Evolutionary conservation across 768 basidiomycete species (phyloP).

Genomic region (Leccinum subtestaceum): DNA sequence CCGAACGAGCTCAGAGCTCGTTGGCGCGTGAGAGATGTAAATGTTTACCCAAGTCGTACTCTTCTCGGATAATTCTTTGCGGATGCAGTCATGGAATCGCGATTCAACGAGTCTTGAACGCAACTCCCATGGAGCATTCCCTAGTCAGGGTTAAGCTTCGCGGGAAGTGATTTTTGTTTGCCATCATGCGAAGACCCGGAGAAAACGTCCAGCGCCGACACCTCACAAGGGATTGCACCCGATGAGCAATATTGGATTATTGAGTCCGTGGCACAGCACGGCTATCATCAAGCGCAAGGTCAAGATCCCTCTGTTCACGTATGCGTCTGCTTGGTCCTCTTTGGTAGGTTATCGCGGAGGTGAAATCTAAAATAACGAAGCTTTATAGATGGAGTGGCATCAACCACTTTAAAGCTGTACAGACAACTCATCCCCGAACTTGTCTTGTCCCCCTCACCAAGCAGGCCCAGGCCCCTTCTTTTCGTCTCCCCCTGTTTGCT

Average conservation of each 20-base stretch:
- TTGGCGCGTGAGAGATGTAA: neutral
- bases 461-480: conserved; percentile 1
- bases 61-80: neutral
- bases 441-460: conserved; percentile 6
- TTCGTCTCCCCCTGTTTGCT: conserved; percentile 1
- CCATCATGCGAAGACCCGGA: conserved; percentile 18
- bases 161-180: conserved; percentile 18
- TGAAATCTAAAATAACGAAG: conserved; percentile 18
- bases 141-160: conserved; percentile 23
- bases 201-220: conserved; percentile 30
- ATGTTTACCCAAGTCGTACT: neutral
- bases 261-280: conserved; percentile 29
- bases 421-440: conserved; percentile 11
- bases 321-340: conserved; percentile 19
- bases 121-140: neutral
- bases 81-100: neutral
- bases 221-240: conserved; percentile 26
- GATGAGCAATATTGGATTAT: conserved; percentile 21
- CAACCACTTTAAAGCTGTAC: conserved; percentile 19
- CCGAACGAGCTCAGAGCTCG: neutral
- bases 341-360: conserved; percentile 25
- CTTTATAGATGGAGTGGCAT: conserved; percentile 26
- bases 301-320: conserved; percentile 24
- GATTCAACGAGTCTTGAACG: neutral
- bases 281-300: conserved; percentile 30